Evolutionary conservation across 108 stramenopile genomes (phyloP), one percentile per base, ranked within the genome.

Genomic region (Cyclotella cryptica): DNA sequence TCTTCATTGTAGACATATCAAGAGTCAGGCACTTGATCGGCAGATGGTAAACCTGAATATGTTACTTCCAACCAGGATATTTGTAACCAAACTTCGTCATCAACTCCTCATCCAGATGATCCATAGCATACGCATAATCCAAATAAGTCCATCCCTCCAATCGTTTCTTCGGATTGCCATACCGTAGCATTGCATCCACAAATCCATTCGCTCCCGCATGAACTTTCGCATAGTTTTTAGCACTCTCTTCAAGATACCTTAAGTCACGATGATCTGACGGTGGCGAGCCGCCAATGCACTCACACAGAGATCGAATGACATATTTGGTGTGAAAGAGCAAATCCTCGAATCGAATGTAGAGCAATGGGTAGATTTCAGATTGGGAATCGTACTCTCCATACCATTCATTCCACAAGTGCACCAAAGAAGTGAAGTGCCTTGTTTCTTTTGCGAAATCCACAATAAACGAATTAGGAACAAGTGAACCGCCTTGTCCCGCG

Each of bases 331-430:
- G 79, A 69, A 87, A 91, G 6, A 90, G 43, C 22, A 89, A 77
- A 69, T 93, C 92, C 68, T 93, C 91, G 67, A 90, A 89, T 26
- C 91, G 89, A 49, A 92, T 52, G 53, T 86, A 82, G 0, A 88
- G 49, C n/a, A 72, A 45, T 4, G 89, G 89, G 81, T 85, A 88
- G 26, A 53, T 26, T 0, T 28, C 35, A 52, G 47, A 15, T 6
- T 81, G 44, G 13, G 64, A 22, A 10, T 78, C 26, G 58, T 88
- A 91, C 40, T 77, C 80, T 29, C 43, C 27, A 77, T 93, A 90
- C 90, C 89, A 91, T 41, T 85, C 84, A 63, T 88, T 88, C 85
- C 86, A 90, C 55, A 90, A 59, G 65, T 86, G 79, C 14, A 77
- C 86, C 41, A 90, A 47, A 41, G 77, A 77, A 18, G 61, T n/a